Evolutionary conservation across 176 grass and related monocot genomes (phyloP), one percentile per base, ranked within the genome.

Genomic region (Tillandsia leiboldiana): DNA sequence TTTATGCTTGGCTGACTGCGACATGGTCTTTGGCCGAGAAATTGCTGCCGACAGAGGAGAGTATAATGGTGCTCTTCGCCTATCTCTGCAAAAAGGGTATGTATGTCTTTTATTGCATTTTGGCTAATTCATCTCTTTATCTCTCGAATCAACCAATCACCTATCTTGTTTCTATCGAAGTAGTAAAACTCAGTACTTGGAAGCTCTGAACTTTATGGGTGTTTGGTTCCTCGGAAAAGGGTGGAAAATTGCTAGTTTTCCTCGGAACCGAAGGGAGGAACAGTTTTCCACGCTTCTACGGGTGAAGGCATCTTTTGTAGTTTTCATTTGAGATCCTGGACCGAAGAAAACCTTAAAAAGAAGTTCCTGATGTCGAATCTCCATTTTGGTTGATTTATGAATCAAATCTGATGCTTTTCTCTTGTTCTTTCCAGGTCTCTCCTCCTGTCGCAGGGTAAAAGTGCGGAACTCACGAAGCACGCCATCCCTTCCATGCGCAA

Each of bases 1-100:
- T 8, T 77, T 99, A 17, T 99, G 87, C 63, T 65, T 99, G 67
- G 88, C 94, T n/a, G 87, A 99, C 26, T 99, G 94, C 85, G 94
- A 99, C 51, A 83, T 99, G 75, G 84, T 93, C 23, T 99, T 90
- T 78, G 94, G 94, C 28, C 89, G 87, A 81, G 63, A 51, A 28
- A 79, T 93, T 57, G 73, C 33, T 29, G 74, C 65, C 67, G 94
- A 99, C 78, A 66, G 68, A 78, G 89, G 94, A 12, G 79, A 86
- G 68, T 80, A 99, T 54, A 90, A 54, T 81, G 94, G 84, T 74
- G 74, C 82, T 74, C 77, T 99, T 56, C 89, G 86, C 80, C 82
- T 93, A 49, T 78, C 84, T 73, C 82, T 87, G 49, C 27, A 81
- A 53, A 49, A 79, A 48, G 94, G 94, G 94, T 99, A 92, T 79